Conservation (phyloP, 805 yeast genomes). For the Naumovozyma baii region DNA sequence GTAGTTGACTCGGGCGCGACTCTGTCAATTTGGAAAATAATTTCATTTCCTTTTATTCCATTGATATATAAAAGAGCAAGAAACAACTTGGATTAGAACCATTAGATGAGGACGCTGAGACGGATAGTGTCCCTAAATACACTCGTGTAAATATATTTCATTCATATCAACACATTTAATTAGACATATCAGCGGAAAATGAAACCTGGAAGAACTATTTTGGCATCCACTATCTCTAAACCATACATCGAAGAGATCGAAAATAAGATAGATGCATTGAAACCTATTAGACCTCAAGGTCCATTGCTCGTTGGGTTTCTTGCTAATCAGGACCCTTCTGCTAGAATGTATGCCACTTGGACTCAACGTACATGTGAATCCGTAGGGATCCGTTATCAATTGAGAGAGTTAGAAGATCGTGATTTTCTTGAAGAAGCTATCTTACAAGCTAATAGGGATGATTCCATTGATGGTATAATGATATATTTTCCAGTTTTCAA, state of each 20-base stretch:
- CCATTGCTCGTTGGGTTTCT: slow-evolving; percentile 86
- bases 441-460: slow-evolving; percentile 72
- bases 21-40: too few species aligned
- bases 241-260: slow-evolving; percentile 65
- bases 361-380: slow-evolving; percentile 83
- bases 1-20: neutral
- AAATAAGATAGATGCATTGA: slow-evolving; percentile 43
- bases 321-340: slow-evolving; percentile 93
- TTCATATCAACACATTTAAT: neutral
- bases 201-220: slow-evolving; percentile 61
- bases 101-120: too few species aligned
- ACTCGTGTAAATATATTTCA: neutral
- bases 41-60: too few species aligned
- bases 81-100: too few species aligned
- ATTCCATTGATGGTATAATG: slow-evolving; percentile 79
- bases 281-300: slow-evolving; percentile 29
- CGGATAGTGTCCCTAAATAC: too few species aligned
- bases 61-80: too few species aligned
- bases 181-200: too few species aligned
- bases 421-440: slow-evolving; percentile 80
- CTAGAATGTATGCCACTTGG: slow-evolving; percentile 91
- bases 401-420: slow-evolving; percentile 56
- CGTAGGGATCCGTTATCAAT: slow-evolving; percentile 76
- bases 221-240: slow-evolving; percentile 84
- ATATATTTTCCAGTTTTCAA: slow-evolving; percentile 97